Percentiles rank a stretch among this genome's conserved stretches.
phyloP scores from a whole-genome alignment of 306 rosid species.

The Oxytropis ochrocephala region DNA sequence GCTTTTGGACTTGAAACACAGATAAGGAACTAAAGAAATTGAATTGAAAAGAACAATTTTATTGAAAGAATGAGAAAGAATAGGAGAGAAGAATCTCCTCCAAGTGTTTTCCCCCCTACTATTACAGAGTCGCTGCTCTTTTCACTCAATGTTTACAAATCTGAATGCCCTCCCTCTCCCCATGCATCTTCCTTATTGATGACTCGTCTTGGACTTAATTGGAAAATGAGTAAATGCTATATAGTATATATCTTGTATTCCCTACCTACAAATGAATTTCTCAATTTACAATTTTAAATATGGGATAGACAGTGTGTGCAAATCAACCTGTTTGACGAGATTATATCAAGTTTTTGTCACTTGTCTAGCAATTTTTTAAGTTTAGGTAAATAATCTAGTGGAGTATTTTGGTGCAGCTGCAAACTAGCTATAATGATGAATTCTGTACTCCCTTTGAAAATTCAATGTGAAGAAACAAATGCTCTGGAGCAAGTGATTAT shows the following conservation, averaged over 20 bases:
- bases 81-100: neutral
- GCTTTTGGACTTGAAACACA: neutral
- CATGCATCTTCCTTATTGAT: neutral
- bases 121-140: neutral
- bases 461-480: slow-evolving; percentile 11
- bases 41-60: neutral
- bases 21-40: neutral
- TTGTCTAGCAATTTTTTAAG: slow-evolving; percentile 12
- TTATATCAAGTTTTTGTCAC: neutral
- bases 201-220: neutral
- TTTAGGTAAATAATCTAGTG: neutral
- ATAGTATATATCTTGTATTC: neutral
- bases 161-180: neutral
- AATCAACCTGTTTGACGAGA: neutral
- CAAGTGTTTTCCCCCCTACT: neutral
- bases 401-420: slow-evolving; percentile 1
- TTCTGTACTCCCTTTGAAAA: slow-evolving; percentile 9
- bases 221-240: neutral
- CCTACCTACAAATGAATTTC: neutral
- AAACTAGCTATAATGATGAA: slow-evolving; percentile 8
- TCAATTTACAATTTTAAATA: neutral
- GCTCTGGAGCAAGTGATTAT: neutral
- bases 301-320: neutral
- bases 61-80: neutral
- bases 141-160: neutral